These are phyloP conservation scores for Tuber brumale DNA, from an alignment of 495 filamentous ascomycete species.

Conservation along the genomic window DNA sequence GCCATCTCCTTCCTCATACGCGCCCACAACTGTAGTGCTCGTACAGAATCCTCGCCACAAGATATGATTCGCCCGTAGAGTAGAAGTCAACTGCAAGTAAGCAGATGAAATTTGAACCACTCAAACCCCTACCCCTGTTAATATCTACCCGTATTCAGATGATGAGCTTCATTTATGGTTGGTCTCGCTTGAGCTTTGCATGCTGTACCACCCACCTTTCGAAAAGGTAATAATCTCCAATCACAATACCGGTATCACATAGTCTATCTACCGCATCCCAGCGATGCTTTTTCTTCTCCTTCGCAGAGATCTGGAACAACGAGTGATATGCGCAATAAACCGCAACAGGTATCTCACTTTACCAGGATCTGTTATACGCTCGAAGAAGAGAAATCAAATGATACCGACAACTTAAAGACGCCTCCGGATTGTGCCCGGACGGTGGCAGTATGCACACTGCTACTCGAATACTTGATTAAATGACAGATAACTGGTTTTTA, in stretches of 20 bases:
- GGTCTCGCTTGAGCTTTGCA: slow-evolving; percentile 1
- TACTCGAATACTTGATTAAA: not conserved
- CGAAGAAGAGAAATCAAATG: not conserved
- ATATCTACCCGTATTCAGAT: not conserved
- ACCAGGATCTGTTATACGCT: not conserved
- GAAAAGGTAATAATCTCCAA: not conserved
- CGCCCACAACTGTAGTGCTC: not conserved
- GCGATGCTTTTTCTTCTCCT: not conserved
- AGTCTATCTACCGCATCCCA: not conserved
- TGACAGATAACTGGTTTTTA: not conserved
- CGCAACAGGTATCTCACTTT: not conserved
- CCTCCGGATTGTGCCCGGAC: not conserved
- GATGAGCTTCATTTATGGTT: not conserved
- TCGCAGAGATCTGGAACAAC: not conserved
- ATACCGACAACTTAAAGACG: not conserved
- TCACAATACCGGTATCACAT: no score
- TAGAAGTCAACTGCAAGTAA: not conserved
- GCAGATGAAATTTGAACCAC: slow-evolving; percentile 3
- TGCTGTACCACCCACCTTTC: not conserved
- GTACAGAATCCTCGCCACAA: not conserved
- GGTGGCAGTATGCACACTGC: not conserved
- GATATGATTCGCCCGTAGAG: not conserved
- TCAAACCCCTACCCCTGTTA: not conserved
- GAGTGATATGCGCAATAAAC: not conserved
- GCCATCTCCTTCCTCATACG: not conserved